Base-by-base conservation (phyloP, 2,329 filamentous ascomycete species). In the Geosmithia morbida region DNA sequence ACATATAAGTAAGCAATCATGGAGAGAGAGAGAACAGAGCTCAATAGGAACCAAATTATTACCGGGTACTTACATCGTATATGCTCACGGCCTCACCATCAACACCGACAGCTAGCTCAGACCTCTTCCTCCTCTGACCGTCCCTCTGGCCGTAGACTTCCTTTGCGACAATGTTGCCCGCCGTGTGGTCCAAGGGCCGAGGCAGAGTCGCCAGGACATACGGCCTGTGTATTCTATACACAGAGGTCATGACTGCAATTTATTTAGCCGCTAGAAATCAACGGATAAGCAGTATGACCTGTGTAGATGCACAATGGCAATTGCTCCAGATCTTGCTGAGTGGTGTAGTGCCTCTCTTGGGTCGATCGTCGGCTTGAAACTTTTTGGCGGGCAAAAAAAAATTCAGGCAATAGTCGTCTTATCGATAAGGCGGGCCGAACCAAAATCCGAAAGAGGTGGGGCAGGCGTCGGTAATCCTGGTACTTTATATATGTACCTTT, bases 31-130 rank as follows among this genome's bases (percentile, higher is more conserved):
- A 22, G 18, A 37, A 37, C 6, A 47, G 19, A 13, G n/a, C n/a
- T n/a, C n/a, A n/a, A n/a, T n/a, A n/a, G n/a, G n/a, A n/a, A n/a
- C n/a, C n/a, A n/a, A n/a, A n/a, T n/a, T n/a, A n/a, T n/a, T n/a
- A n/a, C n/a, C 3, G 14, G 41, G 47, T 44, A 59, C 75, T 55
- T 55, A 80, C 77, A 68, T 83, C 77, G 55, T 83, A 83, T 41
- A 83, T 71, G 53, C 79, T 82, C 2, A 79, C 66, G 3, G 77
- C 74, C 57, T 83, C 79, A 50, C 79, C 79, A 59, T 83, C 77
- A 55, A 79, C 72, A 18, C 79, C 79, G 26, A 83, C 75, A 10
- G 71, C 74, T 44, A 83, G 59, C 56, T 83, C 79, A 10, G 79
- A 69, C 54, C 79, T 72, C 64, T 80, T 80, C 54, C 74, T 71